Conservation (phyloP, 2,329 filamentous ascomycete genomes). For the Stagonosporopsis cucurbitacearum region DNA sequence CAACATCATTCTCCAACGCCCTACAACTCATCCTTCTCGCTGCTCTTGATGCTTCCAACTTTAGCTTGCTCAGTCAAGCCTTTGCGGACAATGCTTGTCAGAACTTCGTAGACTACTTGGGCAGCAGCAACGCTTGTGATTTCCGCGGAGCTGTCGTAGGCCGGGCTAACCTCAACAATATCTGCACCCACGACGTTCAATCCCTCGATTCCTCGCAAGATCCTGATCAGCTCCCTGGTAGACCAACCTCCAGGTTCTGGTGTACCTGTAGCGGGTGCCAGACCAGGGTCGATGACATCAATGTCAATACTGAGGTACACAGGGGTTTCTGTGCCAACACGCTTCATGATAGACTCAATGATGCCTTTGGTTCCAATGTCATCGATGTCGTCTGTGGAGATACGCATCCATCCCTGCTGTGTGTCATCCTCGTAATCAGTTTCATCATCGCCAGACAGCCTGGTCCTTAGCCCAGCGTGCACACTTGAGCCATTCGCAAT, state of each 20-base stretch:
- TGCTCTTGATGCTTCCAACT: constrained; percentile 22
- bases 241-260: constrained; percentile 93
- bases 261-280: constrained; percentile 81
- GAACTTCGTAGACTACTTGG: constrained; percentile 84
- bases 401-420: constrained; percentile 78
- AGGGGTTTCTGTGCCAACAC: constrained; percentile 75
- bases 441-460: constrained; percentile 68
- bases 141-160: constrained; percentile 81
- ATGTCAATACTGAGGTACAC: constrained; percentile 85
- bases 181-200: constrained; percentile 89
- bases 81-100: constrained; percentile 75
- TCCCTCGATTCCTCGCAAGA: constrained; percentile 79
- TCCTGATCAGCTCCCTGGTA: constrained; percentile 82
- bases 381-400: constrained; percentile 87
- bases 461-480: constrained; percentile 82
- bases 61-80: constrained; percentile 53
- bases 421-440: constrained; percentile 76
- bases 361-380: constrained; percentile 77
- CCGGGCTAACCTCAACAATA: constrained; percentile 86
- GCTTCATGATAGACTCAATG: constrained; percentile 71
- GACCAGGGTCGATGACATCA: constrained; percentile 77
- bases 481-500: constrained; percentile 77
- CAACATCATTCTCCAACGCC: not conserved
- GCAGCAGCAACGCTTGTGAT: constrained; percentile 82
- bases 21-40: constrained; percentile 39